These are phyloP conservation scores for Trichoderma asperellum DNA, from an alignment of 2,329 filamentous ascomycete species.

Conservation along the genomic window DNA sequence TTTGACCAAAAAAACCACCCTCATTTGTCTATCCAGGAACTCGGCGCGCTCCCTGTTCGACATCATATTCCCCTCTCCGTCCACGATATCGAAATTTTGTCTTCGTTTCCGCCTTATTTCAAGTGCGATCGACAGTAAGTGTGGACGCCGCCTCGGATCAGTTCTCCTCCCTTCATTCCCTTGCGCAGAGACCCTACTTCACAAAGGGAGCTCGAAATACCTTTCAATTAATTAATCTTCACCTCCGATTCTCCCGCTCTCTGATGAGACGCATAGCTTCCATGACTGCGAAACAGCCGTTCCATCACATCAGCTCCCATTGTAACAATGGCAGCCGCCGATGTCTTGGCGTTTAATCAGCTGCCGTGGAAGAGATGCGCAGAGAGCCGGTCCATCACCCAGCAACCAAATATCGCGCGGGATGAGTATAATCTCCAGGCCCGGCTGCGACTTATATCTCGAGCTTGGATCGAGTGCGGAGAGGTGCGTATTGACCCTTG, in stretches of 20 bases:
- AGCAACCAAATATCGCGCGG: conserved; percentile 33
- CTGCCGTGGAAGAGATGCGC: conserved; percentile 13
- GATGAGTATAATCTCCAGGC: conserved; percentile 36
- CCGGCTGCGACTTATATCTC: conserved; percentile 41
- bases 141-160: not conserved
- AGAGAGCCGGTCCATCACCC: not conserved
- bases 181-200: conserved; percentile 3
- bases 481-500: conserved; percentile 30
- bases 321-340: conserved; percentile 27
- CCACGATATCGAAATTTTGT: not conserved
- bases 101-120: not conserved
- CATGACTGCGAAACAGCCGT: conserved; percentile 25
- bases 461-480: conserved; percentile 39
- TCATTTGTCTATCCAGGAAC: not conserved
- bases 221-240: not conserved
- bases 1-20: not conserved
- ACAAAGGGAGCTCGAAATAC: not conserved
- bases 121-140: not conserved
- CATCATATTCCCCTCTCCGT: not conserved
- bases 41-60: not conserved
- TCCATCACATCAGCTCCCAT: conserved; percentile 20
- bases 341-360: conserved; percentile 15
- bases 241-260: not conserved
- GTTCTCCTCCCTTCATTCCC: conserved; percentile 12
- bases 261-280: conserved; percentile 8